These are phyloP conservation scores for Sporothrix curviconia DNA, from an alignment of 2,329 filamentous ascomycete species.

Conservation along the genomic window DNA sequence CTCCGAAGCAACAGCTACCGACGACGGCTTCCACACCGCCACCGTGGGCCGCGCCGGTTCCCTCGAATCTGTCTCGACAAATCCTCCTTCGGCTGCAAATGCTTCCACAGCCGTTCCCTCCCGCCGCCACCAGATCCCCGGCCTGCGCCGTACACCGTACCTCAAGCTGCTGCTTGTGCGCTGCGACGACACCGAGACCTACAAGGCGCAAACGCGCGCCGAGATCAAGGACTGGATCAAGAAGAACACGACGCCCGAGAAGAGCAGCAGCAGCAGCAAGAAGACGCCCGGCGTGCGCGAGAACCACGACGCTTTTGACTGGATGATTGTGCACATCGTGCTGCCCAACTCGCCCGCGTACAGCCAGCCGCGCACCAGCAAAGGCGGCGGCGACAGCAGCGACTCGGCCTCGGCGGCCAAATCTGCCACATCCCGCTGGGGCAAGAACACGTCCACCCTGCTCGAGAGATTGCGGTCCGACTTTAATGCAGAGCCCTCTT, in stretches of 20 bases:
- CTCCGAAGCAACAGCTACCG: constrained; percentile 26
- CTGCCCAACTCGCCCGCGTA: constrained; percentile 77
- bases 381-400: constrained; percentile 48
- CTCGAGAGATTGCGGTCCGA: constrained; percentile 85
- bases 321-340: constrained; percentile 88
- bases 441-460: constrained; percentile 57
- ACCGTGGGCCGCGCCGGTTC: constrained; percentile 33
- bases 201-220: constrained; percentile 72
- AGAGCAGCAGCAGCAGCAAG: constrained; percentile 41
- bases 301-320: constrained; percentile 94
- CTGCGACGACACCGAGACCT: constrained; percentile 92
- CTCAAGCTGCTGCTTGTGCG: constrained; percentile 82
- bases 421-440: constrained; percentile 20
- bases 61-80: constrained; percentile 32
- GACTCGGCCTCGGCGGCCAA: constrained; percentile 18
- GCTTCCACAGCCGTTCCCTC: constrained; percentile 34
- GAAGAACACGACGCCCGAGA: constrained; percentile 53
- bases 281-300: constrained; percentile 65
- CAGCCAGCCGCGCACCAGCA: constrained; percentile 63
- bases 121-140: constrained; percentile 89
- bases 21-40: constrained; percentile 58
- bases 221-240: constrained; percentile 90
- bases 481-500: constrained; percentile 58
- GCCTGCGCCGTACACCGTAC: constrained; percentile 85
- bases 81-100: neutral